Conservation (phyloP, 371 early-diverging fungal species). For the Apophysomyces trapeziformis region DNA sequence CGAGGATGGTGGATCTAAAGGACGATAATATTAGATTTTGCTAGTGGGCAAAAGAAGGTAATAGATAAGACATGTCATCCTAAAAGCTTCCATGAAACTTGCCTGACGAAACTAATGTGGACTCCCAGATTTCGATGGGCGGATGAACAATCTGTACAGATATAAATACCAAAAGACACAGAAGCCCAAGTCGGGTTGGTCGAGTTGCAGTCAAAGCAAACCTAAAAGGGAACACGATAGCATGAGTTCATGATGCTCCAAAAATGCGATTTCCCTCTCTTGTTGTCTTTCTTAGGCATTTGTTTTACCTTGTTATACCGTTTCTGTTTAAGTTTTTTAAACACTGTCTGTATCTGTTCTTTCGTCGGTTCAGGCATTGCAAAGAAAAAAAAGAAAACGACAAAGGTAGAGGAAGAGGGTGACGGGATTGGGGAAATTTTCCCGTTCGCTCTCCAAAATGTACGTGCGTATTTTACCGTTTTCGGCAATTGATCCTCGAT, state of each 20-base stretch:
- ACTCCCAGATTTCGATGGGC: constrained; percentile 95
- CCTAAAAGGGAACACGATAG: constrained; percentile 38
- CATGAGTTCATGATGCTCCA: too few species aligned
- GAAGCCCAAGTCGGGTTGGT: constrained; percentile 98
- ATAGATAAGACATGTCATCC: too few species aligned
- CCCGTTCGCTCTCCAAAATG: too few species aligned
- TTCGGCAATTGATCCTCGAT: background rate
- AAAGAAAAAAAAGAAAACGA: constrained; percentile 1
- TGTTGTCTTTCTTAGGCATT: background rate
- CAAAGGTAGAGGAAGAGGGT: background rate
- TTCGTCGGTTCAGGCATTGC: constrained; percentile 72
- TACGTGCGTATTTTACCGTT: constrained; percentile 1
- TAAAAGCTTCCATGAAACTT: constrained; percentile 17
- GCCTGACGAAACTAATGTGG: constrained; percentile 96
- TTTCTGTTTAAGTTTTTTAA: constrained; percentile 77
- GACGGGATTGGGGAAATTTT: too few species aligned
- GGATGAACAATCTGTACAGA: constrained; percentile 98
- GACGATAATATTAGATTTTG: background rate
- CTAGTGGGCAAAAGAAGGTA: too few species aligned
- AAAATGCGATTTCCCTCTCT: too few species aligned
- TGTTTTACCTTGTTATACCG: constrained; percentile 80
- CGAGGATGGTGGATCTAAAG: constrained; percentile 81
- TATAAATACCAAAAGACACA: constrained; percentile 96
- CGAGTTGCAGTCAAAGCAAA: constrained; percentile 97
- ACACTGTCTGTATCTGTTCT: constrained; percentile 76